Evolutionary conservation across 225 moss, liverwort and hornwort species (phyloP), one percentile per base, ranked within the genome.

Genomic region (Polytrichum formosum): DNA sequence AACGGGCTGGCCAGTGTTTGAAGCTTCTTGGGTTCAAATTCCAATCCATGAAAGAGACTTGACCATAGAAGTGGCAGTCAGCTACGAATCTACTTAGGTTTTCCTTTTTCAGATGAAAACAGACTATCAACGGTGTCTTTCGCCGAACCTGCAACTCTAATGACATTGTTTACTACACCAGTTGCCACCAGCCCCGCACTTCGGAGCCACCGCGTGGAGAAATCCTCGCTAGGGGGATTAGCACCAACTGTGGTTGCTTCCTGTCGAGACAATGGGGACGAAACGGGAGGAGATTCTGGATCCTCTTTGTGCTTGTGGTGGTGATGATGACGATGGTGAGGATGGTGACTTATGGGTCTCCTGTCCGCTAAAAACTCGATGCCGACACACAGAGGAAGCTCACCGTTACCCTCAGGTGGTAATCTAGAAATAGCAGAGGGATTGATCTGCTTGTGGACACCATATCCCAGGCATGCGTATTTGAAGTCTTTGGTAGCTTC

Each of bases 401-500:
- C 79, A 16, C 76, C 74, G 16, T 73, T 64, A 0, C 72, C 76
- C 2, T 76, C 67, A 6, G 71, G 30, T n/a, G 59, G 70, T 0
- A 55, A 26, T 35, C 8, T 6, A 61, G 58, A 35, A 5, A 19
- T 66, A 17, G 69, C 53, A 70, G 71, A 54, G 1, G 65, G 31
- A 5, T 25, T 63, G 37, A 63, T n/a, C 56, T 82, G 76, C 31
- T 76, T 78, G 65, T 78, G 75, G 33, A 81, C 0, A 6, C 84
- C 84, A 64, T 79, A 85, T 17, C 78, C 85, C 27, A 80, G 10
- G 63, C 78, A 79, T 6, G 76, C 67, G 19, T 79, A 79, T 64
- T 77, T 85, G 81, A 82, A 79, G 33, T 82, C 79, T 35, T 85
- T 79, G n/a, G 76, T 77, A 54, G 82, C 79, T 70, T 20, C 69